Evolutionary conservation across 306 rosid species (phyloP).

Genomic region (Comarum palustre): DNA sequence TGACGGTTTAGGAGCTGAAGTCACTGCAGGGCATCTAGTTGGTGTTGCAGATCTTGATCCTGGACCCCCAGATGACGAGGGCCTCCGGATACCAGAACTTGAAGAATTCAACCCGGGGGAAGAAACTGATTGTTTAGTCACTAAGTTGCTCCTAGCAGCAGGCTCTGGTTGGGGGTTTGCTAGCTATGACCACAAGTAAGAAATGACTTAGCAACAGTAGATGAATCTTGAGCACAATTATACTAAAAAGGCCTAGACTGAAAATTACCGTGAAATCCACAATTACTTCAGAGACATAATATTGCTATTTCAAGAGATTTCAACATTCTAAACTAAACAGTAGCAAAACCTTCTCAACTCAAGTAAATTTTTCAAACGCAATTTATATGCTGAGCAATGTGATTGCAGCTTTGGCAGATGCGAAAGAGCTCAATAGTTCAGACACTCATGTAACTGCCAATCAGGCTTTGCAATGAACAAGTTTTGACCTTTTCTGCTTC

Average conservation of each 20-base stretch:
- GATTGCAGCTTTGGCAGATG: constrained; percentile 6
- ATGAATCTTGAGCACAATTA: constrained; percentile 18
- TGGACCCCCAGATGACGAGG: constrained; percentile 84
- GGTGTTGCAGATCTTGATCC: constrained; percentile 90
- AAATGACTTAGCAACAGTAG: constrained; percentile 29
- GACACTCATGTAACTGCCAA: neutral
- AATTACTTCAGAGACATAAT: constrained; percentile 6
- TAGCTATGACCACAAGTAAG: constrained; percentile 53
- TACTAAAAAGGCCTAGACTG: constrained; percentile 3
- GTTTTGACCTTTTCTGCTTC: constrained; percentile 17
- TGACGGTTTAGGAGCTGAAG: constrained; percentile 56
- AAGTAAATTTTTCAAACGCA: neutral
- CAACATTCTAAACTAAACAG: neutral
- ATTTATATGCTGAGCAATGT: constrained; percentile 2
- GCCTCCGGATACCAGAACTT: constrained; percentile 64
- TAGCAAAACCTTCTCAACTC: neutral
- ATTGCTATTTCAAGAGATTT: neutral
- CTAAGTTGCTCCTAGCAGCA: constrained; percentile 52
- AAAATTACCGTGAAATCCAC: constrained; percentile 10
- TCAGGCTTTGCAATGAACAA: neutral
- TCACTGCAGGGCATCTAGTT: constrained; percentile 65
- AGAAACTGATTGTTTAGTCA: constrained; percentile 57
- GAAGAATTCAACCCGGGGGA: constrained; percentile 76
- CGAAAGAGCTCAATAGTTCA: neutral
- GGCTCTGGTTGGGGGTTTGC: constrained; percentile 72